Base-by-base conservation (phyloP, 768 basidiomycete genomes). In the Boletus vinaceobasis region DNA sequence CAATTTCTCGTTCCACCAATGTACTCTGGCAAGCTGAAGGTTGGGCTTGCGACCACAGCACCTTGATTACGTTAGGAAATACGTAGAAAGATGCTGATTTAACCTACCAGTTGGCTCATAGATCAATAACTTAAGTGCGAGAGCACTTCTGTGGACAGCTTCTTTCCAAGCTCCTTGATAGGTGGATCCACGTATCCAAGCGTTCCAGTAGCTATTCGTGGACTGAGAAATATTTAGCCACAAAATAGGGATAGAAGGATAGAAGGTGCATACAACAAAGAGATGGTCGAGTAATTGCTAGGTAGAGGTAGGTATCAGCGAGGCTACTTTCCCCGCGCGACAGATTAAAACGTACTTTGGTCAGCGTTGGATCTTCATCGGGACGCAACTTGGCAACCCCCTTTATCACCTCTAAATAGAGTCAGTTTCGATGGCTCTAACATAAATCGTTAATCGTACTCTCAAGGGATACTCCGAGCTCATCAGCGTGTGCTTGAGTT, bases 111-210 rank as follows among this genome's bases (percentile, higher is more conserved):
- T 97, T 2, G 93, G 94, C 66, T 96, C 94, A 64, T 82, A 98
- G 43, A 94, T 93, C 57, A 98, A 77, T 53, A 97, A 79, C 72
- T 98, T 98, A 58, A 98, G 76, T 1, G 93, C 91, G n/a, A 98
- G 77, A 1, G 93, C 96, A 53, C 91, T 93, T 23, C 95, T 83
- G 65, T 93, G 84, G 6, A 98, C 94, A 2, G 89, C 86, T 69
- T 99, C 97, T 62, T 95, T 88, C 97, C 97, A 99, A 15, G 92
- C 83, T 0, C 96, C 97, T 14, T 80, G 80, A 71, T 99, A 99
- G 0, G 88, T 93, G 33, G 89, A 92, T 60, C 83, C 81, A n/a
- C 83, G 78, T 61, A 97, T 87, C 95, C 95, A 98, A 21, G 82
- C 74, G 57, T 84, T 85, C 94, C 94, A 98, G 69, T 90, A 97